These are phyloP conservation scores for Rhizopus microsporus DNA, from an alignment of 371 early-diverging fungal species.

Conservation along the genomic window DNA sequence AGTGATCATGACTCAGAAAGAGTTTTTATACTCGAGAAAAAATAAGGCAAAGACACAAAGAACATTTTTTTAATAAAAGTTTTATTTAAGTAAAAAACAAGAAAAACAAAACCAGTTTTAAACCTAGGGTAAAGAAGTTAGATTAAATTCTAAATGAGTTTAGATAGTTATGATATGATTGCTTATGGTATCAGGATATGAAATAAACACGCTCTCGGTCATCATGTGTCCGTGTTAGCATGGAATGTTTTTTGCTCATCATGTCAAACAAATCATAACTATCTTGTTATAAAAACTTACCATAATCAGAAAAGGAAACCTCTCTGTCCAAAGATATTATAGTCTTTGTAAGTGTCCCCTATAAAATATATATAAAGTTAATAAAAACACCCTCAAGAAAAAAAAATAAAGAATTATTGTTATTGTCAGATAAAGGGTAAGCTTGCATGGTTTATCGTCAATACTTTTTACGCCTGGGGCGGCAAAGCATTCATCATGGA, in stretches of 20 bases:
- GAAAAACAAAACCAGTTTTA: too few relatives aligned
- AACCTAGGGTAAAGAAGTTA: not conserved
- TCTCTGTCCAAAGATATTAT: not conserved
- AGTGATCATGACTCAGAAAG: too few relatives aligned
- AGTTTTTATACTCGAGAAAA: too few relatives aligned
- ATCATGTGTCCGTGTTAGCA: conserved; percentile 39
- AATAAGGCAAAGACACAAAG: too few relatives aligned
- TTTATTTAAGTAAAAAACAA: too few relatives aligned
- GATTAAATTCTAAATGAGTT: not conserved
- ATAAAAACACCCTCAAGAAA: not conserved
- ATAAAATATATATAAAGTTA: conserved; percentile 3
- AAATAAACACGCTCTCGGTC: conserved; percentile 33
- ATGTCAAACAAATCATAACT: conserved; percentile 11
- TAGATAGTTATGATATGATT: not conserved
- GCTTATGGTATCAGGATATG: conserved; percentile 7
- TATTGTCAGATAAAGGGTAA: conserved; percentile 30
- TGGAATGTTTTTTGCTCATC: conserved; percentile 38
- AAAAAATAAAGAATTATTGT: conserved; percentile 4
- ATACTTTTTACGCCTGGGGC: conserved; percentile 45
- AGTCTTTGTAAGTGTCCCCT: too few relatives aligned
- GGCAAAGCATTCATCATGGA: conserved; percentile 48
- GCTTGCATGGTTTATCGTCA: conserved; percentile 44
- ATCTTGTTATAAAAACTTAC: not conserved
- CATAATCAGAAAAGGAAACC: not conserved
- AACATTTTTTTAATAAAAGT: too few relatives aligned